A percentile compares a stretch with the other conserved stretches of the same genome.
phyloP scores from a whole-genome alignment of 108 stramenopile species.

The Chaetoceros tenuissimus region DNA sequence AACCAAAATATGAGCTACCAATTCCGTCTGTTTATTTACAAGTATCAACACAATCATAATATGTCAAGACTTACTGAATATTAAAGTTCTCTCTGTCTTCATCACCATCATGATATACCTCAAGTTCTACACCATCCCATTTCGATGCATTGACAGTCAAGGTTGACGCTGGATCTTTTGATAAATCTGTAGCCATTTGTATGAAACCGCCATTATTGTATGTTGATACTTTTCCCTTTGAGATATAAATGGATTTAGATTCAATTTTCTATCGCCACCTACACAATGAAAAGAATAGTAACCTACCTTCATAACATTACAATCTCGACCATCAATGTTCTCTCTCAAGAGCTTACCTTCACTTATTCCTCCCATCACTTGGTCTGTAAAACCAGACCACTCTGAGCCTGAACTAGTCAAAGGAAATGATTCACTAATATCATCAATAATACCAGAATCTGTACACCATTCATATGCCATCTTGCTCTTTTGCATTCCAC shows the following conservation, averaged over 20 bases:
- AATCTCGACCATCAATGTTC: constrained; percentile 12
- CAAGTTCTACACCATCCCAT: constrained; percentile 67
- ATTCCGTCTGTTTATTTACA: background rate
- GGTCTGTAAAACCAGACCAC: constrained; percentile 64
- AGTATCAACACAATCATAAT: constrained; percentile 1
- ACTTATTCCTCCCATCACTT: constrained; percentile 58
- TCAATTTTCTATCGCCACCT: constrained; percentile 13
- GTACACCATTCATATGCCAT: constrained; percentile 38
- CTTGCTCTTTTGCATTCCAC: constrained; percentile 31
- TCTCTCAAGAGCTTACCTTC: constrained; percentile 28
- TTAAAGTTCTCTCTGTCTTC: constrained; percentile 47
- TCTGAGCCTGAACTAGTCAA: constrained; percentile 60
- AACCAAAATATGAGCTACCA: background rate
- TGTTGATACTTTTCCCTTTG: constrained; percentile 46
- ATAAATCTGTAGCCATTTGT: constrained; percentile 73
- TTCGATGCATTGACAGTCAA: constrained; percentile 48
- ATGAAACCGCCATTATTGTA: constrained; percentile 65
- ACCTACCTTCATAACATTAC: background rate
- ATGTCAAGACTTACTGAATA: constrained; percentile 45
- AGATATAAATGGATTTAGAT: constrained; percentile 35
- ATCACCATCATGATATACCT: constrained; percentile 43
- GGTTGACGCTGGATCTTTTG: constrained; percentile 32
- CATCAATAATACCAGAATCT: constrained; percentile 58
- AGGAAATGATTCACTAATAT: constrained; percentile 63
- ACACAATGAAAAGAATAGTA: constrained; percentile 3